Conservation (phyloP, 2,329 filamentous ascomycete species). For the Cercospora janseana region DNA sequence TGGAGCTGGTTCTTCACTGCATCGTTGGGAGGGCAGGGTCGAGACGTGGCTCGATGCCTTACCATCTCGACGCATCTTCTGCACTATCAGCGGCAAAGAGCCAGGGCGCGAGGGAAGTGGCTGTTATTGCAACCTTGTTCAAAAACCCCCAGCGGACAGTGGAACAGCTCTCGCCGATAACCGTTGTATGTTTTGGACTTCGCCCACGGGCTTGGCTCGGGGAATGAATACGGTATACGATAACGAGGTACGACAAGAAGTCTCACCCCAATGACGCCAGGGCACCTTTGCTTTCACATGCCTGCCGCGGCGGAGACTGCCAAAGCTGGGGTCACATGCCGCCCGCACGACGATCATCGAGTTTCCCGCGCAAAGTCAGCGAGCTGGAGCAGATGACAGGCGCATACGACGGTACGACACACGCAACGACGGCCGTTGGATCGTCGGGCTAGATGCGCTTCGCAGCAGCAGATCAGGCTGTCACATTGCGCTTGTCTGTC, state of each 20-base stretch:
- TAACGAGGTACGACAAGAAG: neutral
- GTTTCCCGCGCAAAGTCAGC: neutral
- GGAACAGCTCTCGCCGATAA: too few relatives aligned
- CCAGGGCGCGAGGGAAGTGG: too few relatives aligned
- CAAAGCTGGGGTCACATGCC: slow-evolving; percentile 9
- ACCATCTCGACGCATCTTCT: too few relatives aligned
- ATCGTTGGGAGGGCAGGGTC: too few relatives aligned
- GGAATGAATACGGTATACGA: neutral
- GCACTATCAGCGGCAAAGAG: too few relatives aligned
- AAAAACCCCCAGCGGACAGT: too few relatives aligned
- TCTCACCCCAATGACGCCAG: slow-evolving; percentile 7
- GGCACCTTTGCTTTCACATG: slow-evolving; percentile 17
- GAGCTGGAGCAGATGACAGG: slow-evolving; percentile 8
- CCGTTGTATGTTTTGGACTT: too few relatives aligned
- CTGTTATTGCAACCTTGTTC: too few relatives aligned
- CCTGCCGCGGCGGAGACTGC: slow-evolving; percentile 4
- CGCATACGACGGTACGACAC: slow-evolving; percentile 1
- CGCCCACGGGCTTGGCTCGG: too few relatives aligned
- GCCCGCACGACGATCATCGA: neutral
- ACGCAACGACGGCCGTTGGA: neutral
- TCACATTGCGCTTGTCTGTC: slow-evolving; percentile 11
- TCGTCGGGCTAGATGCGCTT: neutral
- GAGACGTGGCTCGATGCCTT: too few relatives aligned
- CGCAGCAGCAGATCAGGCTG: slow-evolving; percentile 9
- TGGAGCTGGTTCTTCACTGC: too few relatives aligned